These are phyloP conservation scores for Hamamelis virginiana DNA, from an alignment of 164 flowering plant species.

Conservation along the genomic window DNA sequence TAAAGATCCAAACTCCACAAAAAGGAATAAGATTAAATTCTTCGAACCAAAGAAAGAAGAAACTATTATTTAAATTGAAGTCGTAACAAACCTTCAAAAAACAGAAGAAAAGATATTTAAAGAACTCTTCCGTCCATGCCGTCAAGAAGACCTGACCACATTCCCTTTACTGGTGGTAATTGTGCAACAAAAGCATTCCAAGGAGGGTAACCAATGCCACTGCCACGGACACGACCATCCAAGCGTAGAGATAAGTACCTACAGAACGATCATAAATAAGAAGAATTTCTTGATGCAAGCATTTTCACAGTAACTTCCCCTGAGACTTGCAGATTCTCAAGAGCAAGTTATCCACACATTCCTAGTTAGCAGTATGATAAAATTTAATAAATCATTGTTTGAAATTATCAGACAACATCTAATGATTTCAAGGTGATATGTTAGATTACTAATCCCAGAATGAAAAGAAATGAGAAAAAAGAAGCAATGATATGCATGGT, in stretches of 20 bases:
- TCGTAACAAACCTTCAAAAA: constrained; percentile 8
- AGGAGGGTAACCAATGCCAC: constrained; percentile 97
- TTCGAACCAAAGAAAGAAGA: neutral
- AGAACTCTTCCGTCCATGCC: constrained; percentile 96
- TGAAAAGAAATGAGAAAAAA: neutral
- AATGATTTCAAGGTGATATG: neutral
- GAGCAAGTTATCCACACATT: neutral
- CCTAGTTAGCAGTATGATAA: neutral
- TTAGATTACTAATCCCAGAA: neutral
- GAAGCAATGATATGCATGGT: neutral
- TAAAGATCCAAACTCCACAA: neutral
- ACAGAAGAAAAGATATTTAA: neutral
- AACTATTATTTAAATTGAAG: neutral
- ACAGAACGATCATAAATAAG: constrained; percentile 15
- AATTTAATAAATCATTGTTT: neutral
- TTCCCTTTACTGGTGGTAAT: constrained; percentile 86
- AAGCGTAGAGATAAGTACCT: constrained; percentile 88
- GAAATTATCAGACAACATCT: neutral
- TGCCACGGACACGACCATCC: constrained; percentile 99
- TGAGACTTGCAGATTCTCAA: neutral
- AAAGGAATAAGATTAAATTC: neutral
- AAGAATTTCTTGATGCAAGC: neutral
- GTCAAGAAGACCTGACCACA: constrained; percentile 92
- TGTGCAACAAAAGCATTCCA: constrained; percentile 97
- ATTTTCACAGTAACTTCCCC: constrained; percentile 1